Evolutionary conservation across 163 green algal species (phyloP).

Genomic region (Scenedesmus sp.): DNA sequence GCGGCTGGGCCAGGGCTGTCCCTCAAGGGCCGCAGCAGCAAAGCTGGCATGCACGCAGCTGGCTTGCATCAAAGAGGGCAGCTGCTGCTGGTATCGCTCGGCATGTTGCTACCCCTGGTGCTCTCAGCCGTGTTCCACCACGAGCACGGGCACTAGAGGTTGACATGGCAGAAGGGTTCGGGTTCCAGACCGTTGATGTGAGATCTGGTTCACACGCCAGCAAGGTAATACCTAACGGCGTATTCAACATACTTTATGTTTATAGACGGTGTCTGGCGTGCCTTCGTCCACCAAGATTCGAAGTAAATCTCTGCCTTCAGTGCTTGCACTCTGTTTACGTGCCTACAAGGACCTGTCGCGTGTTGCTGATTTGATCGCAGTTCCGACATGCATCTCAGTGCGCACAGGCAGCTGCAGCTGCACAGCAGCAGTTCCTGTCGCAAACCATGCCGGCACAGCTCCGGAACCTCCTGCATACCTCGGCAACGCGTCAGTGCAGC

Average conservation of each 20-base stretch:
- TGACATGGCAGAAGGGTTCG: not conserved
- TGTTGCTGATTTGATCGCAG: not conserved
- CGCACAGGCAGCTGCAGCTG: not conserved
- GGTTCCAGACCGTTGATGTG: not conserved
- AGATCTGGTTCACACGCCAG: not conserved
- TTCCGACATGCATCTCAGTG: not conserved
- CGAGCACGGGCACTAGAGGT: slow-evolving; percentile 3
- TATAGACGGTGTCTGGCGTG: not conserved
- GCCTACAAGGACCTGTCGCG: not conserved
- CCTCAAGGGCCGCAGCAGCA: slow-evolving; percentile 9
- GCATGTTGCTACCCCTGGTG: slow-evolving; percentile 50
- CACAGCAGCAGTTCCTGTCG: not conserved
- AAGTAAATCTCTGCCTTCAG: not conserved
- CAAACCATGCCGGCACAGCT: not conserved
- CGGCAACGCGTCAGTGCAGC: not conserved
- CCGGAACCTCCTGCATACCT: not conserved
- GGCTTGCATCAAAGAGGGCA: not conserved
- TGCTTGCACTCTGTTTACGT: not conserved
- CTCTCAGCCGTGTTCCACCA: slow-evolving; percentile 28
- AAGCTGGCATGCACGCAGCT: not conserved
- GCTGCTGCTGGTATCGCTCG: slow-evolving; percentile 38
- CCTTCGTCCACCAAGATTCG: not conserved
- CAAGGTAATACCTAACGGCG: not conserved
- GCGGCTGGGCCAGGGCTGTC: not conserved
- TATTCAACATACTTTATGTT: not conserved